Evolutionary conservation across 2,329 filamentous ascomycete genomes (phyloP).

Genomic region (Monosporascus ibericus): DNA sequence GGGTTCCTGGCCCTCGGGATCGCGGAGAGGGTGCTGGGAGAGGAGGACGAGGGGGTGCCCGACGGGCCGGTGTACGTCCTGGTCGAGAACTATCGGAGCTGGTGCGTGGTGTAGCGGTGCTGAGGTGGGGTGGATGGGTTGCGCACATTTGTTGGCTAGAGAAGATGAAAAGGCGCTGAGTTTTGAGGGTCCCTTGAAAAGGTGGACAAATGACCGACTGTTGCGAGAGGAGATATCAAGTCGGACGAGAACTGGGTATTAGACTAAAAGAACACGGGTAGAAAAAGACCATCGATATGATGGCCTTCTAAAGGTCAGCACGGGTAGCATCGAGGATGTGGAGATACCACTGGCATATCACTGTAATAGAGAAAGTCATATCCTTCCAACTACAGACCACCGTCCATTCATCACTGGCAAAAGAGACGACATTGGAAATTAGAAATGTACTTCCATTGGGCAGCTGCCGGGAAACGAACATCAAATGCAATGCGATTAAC

Average conservation of each 20-base stretch:
- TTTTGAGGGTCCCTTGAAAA: too few relatives aligned
- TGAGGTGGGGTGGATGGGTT: too few relatives aligned
- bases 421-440: background rate
- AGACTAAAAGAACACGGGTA: background rate
- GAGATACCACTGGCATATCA: too few relatives aligned
- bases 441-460: conserved; percentile 9
- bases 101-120: conserved; percentile 5
- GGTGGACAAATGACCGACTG: too few relatives aligned
- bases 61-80: background rate
- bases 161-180: too few relatives aligned
- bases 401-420: too few relatives aligned
- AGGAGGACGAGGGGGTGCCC: conserved; percentile 1
- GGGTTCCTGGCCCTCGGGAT: conserved; percentile 20
- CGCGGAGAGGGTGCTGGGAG: conserved; percentile 32
- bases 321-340: too few relatives aligned
- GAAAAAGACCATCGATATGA: background rate
- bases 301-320: background rate
- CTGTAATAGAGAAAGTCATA: background rate
- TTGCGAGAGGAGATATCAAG: too few relatives aligned
- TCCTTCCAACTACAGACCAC: background rate
- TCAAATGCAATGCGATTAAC: conserved; percentile 14
- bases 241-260: too few relatives aligned
- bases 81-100: background rate
- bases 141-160: too few relatives aligned
- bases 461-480: conserved; percentile 5